Evolutionary conservation across 345 rosid species (phyloP), one percentile per base, ranked within the genome.

Genomic region (Carallia pectinifolia): DNA sequence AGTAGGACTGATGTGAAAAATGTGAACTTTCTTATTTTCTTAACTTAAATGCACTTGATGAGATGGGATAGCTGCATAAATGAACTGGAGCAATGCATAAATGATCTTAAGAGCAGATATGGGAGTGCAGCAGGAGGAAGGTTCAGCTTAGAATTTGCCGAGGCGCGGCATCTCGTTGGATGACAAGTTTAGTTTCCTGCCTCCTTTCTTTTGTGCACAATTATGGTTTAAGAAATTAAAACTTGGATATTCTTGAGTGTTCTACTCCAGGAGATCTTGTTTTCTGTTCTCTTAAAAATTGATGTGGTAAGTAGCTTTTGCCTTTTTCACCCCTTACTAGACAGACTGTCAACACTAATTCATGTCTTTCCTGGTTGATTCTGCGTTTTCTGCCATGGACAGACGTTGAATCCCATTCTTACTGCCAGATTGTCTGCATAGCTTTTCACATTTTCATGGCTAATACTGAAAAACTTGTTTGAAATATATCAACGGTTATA

Each of bases 61-160:
- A 93, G 65, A 93, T 91, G 96, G 94, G 92, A 71, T 23, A 71
- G 55, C 76, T 81, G 88, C 79, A 89, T 91, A 65, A 86, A 88
- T 70, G 91, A 93, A 73, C 79, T 88, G 79, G 94, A 93, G 85
- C 88, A 87, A 77, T 88, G 90, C 85, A 82, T 93, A 77, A 86
- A 87, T 33, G 96, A 88, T 63, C 87, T 23, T 91, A 62, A 79
- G 76, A 73, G 63, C 86, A 65, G 88, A 84, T 73, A 82, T 87
- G 88, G 93, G 88, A n/a, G 82, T 87, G 64, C 92, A 91, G 66
- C 59, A 71, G 64, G 84, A 79, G 29, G 89, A 84, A 74, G 85
- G 78, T 30, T 83, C 85, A 36, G 80, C 88, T 34, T 79, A 72
- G 77, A 62, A 76, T 70, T 52, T 36, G 12, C 48, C 34, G 40